Evolutionary conservation across 2,329 filamentous ascomycete genomes (phyloP), one percentile per base, ranked within the genome.

Genomic region (Xylariaceae sp.): DNA sequence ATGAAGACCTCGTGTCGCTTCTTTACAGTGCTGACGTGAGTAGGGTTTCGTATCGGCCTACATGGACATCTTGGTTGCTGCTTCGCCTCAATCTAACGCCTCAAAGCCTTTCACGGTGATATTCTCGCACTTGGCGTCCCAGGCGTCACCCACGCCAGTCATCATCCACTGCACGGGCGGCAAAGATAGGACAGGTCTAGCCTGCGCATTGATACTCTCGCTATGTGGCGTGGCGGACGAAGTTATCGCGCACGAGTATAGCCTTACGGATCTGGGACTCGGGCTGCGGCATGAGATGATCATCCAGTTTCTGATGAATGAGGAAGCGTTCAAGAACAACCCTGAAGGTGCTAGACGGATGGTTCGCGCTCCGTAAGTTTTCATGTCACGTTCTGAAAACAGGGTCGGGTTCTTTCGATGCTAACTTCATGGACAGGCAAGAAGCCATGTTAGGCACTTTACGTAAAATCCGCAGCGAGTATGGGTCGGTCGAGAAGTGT

Each of bases 161-260:
- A 71, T 88, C 2, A 74, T 88, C 26, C 86, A 89, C 67, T 89
- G 86, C 68, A 86, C 85, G 0, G 85, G 83, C 0, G 86, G 86
- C 2, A 89, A 89, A 71, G 86, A 89, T 70, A 77, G 86, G 23
- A 89, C 87, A 0, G 87, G 86, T 1, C 78, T 89, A 2, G 75
- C 88, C 43, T 80, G 81, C 49, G 86, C 83, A 2, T 56, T 89
- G 50, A 64, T 89, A 3, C 75, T 88, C 40, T 73, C 78, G n/a
- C 74, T 87, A n/a, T 81, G 82, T 1, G 82, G 83, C 2, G 83
- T 87, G 0, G 68, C 73, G 2, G 74, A 80, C 54, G 73, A 79
- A 40, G 65, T 70, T 10, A 76, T 86, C 2, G 83, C 83, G 0
- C 69, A 77, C 2, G 86, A 89, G 66, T 89, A 89, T 67, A 73